Evolutionary conservation across 768 basidiomycete genomes (phyloP), one percentile per base, ranked within the genome.

Genomic region (Neoboletus brunneissimus): DNA sequence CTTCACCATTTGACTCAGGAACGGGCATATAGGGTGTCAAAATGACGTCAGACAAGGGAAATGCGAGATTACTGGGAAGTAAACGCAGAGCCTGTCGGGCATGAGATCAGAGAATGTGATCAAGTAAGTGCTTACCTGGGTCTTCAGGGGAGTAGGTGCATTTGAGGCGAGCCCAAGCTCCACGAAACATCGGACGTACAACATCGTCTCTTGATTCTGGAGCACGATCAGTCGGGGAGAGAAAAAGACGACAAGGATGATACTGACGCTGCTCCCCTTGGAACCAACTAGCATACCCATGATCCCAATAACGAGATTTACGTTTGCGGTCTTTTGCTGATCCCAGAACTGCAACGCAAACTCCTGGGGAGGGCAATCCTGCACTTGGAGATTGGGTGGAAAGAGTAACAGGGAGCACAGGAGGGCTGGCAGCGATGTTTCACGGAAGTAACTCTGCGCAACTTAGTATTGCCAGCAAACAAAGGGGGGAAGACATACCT

Each of bases 311-410:
- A 92, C 83, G n/a, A 94, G 73, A 0, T 81, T 79, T 1, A 87
- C 84, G 66, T 97, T 98, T 23, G 81, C 73, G n/a, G 81, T 73
- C 72, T 98, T 99, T 70, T 94, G 90, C 41, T 86, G 81, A 61
- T 95, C 92, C 97, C 97, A 99, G 72, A 94, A 94, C 69, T 99
- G 97, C 44, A 98, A 75, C 1, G 94, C 88, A 72, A 98, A 98
- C 59, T 91, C 88, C 69, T 97, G 91, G 1, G 87, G 89, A n/a
- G 81, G 80, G 6, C 76, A 65, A 52, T 83, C 80, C 53, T 81
- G 79, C 25, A 81, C 70, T 32, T 81, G 81, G 1, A 90, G 71
- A 45, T 77, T 80, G 29, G 83, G 79, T 31, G 88, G 89, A 71
- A 87, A 94, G 45, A 84, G 85, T 43, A 89, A 79, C 23, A 88